phyloP scores from a whole-genome alignment of 1,139 yeast species.

The Eremothecium coryli region DNA sequence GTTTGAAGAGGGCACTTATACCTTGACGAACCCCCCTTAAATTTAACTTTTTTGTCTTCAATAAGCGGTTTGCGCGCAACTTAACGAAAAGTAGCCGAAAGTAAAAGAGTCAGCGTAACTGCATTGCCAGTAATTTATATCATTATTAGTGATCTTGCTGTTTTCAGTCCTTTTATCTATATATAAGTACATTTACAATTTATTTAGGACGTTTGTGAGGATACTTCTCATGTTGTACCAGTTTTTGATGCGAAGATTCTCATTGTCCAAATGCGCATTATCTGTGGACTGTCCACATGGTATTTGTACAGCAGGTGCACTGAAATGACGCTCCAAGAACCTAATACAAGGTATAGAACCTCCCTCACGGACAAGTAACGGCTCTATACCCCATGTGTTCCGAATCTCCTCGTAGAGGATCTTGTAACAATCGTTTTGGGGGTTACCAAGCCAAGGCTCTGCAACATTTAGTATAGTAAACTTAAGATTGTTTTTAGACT shows the following conservation, averaged over 20 bases:
- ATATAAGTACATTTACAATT: constrained; percentile 27
- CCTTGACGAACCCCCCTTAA: too few relatives aligned
- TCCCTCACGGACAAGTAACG: constrained; percentile 86
- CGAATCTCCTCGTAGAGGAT: constrained; percentile 51
- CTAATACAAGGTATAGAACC: constrained; percentile 92
- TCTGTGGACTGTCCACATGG: constrained; percentile 97
- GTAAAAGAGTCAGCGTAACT: too few relatives aligned
- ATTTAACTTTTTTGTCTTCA: too few relatives aligned
- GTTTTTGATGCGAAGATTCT: constrained; percentile 69
- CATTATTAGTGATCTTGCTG: too few relatives aligned
- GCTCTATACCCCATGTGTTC: constrained; percentile 57
- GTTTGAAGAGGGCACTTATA: too few relatives aligned
- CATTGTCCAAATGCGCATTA: constrained; percentile 87
- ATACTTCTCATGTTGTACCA: constrained; percentile 65
- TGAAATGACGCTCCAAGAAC: constrained; percentile 68
- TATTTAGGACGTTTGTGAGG: constrained; percentile 45
- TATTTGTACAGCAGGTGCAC: constrained; percentile 87
- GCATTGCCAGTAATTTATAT: not conserved
- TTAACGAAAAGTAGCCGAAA: too few relatives aligned
- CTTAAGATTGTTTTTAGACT: constrained; percentile 51
- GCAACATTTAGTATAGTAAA: constrained; percentile 70
- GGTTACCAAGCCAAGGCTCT: constrained; percentile 95
- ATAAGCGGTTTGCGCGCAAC: too few relatives aligned
- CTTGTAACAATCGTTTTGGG: constrained; percentile 61
- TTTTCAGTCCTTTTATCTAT: too few relatives aligned